Evolutionary conservation across 345 rosid genomes (phyloP).

Genomic region (Syzygium jambos): DNA sequence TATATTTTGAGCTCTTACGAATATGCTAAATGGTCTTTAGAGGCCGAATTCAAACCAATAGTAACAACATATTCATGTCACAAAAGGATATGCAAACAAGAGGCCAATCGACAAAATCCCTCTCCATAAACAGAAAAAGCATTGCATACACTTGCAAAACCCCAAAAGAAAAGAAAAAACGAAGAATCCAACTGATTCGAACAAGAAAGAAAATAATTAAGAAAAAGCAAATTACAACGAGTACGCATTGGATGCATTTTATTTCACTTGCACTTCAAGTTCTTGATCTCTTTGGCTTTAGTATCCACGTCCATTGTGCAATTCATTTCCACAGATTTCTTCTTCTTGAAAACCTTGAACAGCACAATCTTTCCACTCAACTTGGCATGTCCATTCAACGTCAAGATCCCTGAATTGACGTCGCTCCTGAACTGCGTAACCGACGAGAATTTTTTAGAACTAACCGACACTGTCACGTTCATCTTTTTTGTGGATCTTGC

Average conservation of each 20-base stretch:
- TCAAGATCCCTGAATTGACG: conserved; percentile 1
- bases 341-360: conserved; percentile 12
- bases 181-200: background rate
- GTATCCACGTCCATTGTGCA: conserved; percentile 16
- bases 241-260: background rate
- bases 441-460: background rate
- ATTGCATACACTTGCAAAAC: background rate
- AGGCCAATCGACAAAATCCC: background rate
- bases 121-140: background rate
- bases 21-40: background rate
- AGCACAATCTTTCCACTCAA: conserved; percentile 9
- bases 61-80: background rate
- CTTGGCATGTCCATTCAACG: conserved; percentile 2
- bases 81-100: background rate
- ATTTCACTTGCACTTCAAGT: conserved; percentile 16
- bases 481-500: conserved; percentile 13
- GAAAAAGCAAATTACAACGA: background rate
- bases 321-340: conserved; percentile 15
- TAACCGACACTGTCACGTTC: background rate
- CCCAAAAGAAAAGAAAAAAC: background rate
- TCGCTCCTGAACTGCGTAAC: background rate
- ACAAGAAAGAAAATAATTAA: background rate
- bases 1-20: background rate
- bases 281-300: background rate
- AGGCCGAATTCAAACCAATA: background rate